Base-by-base conservation (phyloP, 2,329 filamentous ascomycete species). In the Aspergillus sp. region DNA sequence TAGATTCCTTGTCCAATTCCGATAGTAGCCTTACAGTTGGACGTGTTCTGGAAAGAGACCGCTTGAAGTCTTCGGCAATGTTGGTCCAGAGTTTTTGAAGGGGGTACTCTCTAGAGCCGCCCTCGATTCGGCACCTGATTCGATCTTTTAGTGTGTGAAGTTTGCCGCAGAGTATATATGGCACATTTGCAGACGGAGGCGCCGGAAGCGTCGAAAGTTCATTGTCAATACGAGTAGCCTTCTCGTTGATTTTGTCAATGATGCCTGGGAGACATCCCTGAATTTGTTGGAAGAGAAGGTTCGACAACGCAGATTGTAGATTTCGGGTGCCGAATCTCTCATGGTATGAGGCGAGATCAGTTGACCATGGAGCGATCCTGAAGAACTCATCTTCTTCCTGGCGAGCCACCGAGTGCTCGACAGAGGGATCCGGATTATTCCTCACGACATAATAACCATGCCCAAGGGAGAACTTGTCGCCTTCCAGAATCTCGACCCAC, bases 381-480 rank as follows among this genome's bases (percentile, higher is more conserved):
- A 89, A 89, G 68, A 87, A 89, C 0, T 70, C 7, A 0, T 72
- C 62, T 66, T 89, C 87, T 8, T 81, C 74, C 0, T 65, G 17
- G 0, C 85, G 78, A 0, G 87, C 86, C 6, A 79, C 68, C 0
- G 69, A 57, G 59, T 87, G 82, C 1, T 78, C 77, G 0, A 84
- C 71, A 0, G 72, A 65, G 0, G 74, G 65, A 13, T 83, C 72
- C 0, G 85, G 76, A n/a, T 80, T 80, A 53, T 81, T 81, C 0
- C 89, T 91, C 0, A 93, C 91, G 8, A 91, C 86, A 64, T 89
- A 96, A 70, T 94, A 97, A 0, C 90, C 91, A n/a, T 91, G 82
- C 0, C 88, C 89, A 0, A 93, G 84, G 0, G 73, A 71, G 62
- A 91, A 91, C 2, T 85, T 84, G 2, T 85, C 72, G 0, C 87